Evolutionary conservation across 164 flowering plant species (phyloP).

Genomic region (Amborella trichopoda): DNA sequence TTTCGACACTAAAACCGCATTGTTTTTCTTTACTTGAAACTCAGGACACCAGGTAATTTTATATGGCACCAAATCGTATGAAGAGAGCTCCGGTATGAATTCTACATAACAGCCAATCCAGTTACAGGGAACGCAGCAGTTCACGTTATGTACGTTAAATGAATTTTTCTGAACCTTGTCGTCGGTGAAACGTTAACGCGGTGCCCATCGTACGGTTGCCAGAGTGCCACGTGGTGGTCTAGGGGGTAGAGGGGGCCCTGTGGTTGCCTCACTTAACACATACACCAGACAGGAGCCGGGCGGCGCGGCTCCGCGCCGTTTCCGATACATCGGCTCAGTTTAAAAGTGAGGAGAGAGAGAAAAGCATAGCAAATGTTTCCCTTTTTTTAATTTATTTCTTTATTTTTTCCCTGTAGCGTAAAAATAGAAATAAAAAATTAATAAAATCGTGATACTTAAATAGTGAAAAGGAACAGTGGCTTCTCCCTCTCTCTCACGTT

Average conservation of each 20-base stretch:
- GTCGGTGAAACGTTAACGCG: neutral
- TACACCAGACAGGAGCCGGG: constrained; percentile 49
- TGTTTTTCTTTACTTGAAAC: too few relatives aligned
- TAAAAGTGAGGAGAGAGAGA: neutral
- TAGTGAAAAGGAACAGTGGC: constrained; percentile 2
- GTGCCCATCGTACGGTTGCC: neutral
- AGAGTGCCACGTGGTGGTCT: constrained; percentile 18
- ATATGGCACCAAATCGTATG: too few relatives aligned
- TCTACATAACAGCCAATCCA: neutral
- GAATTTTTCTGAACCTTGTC: neutral
- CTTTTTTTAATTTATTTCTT: neutral
- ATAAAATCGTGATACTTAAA: neutral
- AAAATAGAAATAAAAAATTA: neutral
- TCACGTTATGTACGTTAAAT: neutral
- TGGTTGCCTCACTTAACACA: constrained; percentile 33
- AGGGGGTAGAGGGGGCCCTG: constrained; percentile 7
- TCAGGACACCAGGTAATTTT: too few relatives aligned
- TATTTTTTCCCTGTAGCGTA: neutral
- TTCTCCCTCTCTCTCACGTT: neutral
- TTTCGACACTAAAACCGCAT: too few relatives aligned
- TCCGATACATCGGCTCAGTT: constrained; percentile 18
- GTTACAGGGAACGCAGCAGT: neutral
- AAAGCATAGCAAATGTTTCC: neutral
- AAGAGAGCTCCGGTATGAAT: too few relatives aligned
- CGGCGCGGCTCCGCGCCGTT: constrained; percentile 70